Base-by-base conservation (phyloP, 2,329 filamentous ascomycete genomes). In the Pseudogymnoascus sp. region DNA sequence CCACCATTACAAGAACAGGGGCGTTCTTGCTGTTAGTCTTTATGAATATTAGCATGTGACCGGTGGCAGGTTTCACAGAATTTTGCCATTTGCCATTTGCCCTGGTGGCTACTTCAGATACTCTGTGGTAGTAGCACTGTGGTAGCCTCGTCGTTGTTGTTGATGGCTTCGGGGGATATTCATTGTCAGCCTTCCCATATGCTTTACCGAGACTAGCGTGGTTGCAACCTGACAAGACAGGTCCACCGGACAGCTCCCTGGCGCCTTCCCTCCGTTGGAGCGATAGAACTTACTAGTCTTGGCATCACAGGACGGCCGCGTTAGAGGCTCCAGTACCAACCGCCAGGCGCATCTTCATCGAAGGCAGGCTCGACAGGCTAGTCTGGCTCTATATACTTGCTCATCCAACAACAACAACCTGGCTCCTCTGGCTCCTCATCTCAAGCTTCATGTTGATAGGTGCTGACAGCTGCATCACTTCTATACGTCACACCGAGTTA, bases 281-380 rank as follows among this genome's bases (percentile, higher is more conserved):
- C 46, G 46, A 53, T 53, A 53, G 46, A 53, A 26, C 46, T 53
- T 53, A 53, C 46, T 53, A 53, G 46, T 53, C 46, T 53, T 53
- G 46, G 46, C 46, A 53, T 53, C 46, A 53, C 46, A 53, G 46
- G 46, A 53, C 46, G 46, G 46, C 46, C 46, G 46, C 26, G 46
- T 53, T 53, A 31, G 46, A 53, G 46, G 46, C 46, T 16, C 46
- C 24, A 19, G 11, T 46, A 46, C 46, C 46, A 53, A 53, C 46
- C 46, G 46, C 26, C 46, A 53, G 46, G 46, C 46, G 46, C 46
- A 53, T 31, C 46, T 53, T 53, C 46, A 16, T 28, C 24, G 12
- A 50, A 53, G 46, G 46, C 46, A 53, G 26, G 14, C 46, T 53
- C 46, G 26, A 53, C 46, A 16, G 46, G 46, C 46, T 53, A 53